phyloP scores from a whole-genome alignment of 305 asterid genomes.

The Withania somnifera region DNA sequence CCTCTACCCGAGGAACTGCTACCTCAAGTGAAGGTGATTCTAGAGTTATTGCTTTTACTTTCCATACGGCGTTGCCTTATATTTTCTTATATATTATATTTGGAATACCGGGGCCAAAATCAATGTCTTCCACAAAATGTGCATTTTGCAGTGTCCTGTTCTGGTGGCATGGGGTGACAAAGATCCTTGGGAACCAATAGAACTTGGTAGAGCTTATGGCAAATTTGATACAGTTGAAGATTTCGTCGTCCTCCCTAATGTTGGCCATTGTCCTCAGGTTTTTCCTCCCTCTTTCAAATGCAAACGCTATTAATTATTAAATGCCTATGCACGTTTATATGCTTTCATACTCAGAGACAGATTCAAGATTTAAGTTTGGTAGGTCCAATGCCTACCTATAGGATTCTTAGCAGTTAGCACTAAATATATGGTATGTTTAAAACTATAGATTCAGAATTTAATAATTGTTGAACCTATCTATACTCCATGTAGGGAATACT shows the following conservation, averaged over 20 bases:
- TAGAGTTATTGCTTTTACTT: not conserved
- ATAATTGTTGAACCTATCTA: not conserved
- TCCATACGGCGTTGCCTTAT: not conserved
- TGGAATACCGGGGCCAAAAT: not conserved
- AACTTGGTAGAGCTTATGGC: slow-evolving; percentile 64
- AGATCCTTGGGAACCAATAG: slow-evolving; percentile 98
- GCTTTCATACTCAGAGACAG: not conserved
- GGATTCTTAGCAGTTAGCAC: no score
- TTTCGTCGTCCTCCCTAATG: slow-evolving; percentile 69
- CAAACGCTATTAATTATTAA: not conserved
- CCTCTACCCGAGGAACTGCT: slow-evolving; percentile 92
- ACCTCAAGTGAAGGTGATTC: slow-evolving; percentile 66
- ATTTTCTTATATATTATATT: no score
- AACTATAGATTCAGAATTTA: no score
- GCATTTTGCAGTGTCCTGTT: slow-evolving; percentile 58
- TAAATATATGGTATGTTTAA: no score
- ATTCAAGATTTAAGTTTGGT: not conserved
- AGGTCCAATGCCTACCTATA: not conserved
- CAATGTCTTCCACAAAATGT: not conserved
- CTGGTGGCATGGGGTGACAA: slow-evolving; percentile 92
- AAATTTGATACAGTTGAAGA: slow-evolving; percentile 62
- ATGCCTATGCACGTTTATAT: not conserved
- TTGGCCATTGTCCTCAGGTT: slow-evolving; percentile 98
- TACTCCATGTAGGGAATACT: not conserved
- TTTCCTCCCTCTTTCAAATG: slow-evolving; percentile 5